phyloP scores from a whole-genome alignment of 2,329 filamentous ascomycete species.

The Xylariaceae sp. region DNA sequence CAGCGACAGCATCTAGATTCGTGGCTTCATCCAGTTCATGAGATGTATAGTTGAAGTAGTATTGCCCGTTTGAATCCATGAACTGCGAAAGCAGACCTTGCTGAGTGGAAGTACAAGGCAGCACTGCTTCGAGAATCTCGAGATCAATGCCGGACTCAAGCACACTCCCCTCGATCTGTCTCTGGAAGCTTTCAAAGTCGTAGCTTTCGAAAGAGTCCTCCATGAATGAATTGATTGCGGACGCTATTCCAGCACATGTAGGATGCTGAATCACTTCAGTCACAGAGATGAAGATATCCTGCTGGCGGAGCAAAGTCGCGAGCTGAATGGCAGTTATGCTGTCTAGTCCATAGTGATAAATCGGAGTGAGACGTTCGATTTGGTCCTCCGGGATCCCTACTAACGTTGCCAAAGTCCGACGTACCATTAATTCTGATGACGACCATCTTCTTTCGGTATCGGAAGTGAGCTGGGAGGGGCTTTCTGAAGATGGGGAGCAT shows the following conservation, averaged over 20 bases:
- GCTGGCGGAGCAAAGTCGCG: slow-evolving; percentile 58
- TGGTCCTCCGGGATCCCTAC: slow-evolving; percentile 44
- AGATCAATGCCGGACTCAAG: slow-evolving; percentile 11
- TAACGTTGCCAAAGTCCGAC: slow-evolving; percentile 52
- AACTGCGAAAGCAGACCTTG: slow-evolving; percentile 74
- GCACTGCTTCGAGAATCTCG: slow-evolving; percentile 46
- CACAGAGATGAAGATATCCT: slow-evolving; percentile 55
- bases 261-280: slow-evolving; percentile 67
- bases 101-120: slow-evolving; percentile 77
- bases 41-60: slow-evolving; percentile 71
- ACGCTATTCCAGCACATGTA: slow-evolving; percentile 36
- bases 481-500: background rate
- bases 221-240: slow-evolving; percentile 1
- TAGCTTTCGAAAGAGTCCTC: slow-evolving; percentile 24
- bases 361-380: slow-evolving; percentile 60
- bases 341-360: slow-evolving; percentile 85
- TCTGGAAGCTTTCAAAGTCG: slow-evolving; percentile 38
- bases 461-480: background rate
- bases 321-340: slow-evolving; percentile 84
- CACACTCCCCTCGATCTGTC: slow-evolving; percentile 30
- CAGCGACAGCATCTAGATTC: slow-evolving; percentile 37
- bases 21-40: slow-evolving; percentile 43
- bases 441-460: slow-evolving; percentile 19
- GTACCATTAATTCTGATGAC: slow-evolving; percentile 46
- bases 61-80: slow-evolving; percentile 55